Conservation (phyloP, 202 grass and related monocot species). For the Brachypodium distachyon region DNA sequence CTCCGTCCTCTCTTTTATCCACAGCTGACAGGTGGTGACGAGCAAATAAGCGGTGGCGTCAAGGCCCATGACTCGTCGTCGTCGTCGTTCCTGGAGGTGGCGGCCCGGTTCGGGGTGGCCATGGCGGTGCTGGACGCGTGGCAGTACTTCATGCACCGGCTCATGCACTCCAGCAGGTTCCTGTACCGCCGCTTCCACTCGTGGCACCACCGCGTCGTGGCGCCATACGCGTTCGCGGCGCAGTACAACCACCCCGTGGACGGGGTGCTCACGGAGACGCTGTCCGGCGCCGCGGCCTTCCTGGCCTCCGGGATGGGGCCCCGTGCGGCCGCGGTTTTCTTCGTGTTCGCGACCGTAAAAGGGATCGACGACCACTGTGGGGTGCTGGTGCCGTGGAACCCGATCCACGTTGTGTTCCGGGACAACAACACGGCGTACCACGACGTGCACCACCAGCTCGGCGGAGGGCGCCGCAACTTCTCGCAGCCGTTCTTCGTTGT, state of each 20-base stretch:
- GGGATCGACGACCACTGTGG: slow-evolving; percentile 82
- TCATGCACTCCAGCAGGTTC: slow-evolving; percentile 53
- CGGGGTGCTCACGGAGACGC: slow-evolving; percentile 56
- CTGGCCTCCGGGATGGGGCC: slow-evolving; percentile 41
- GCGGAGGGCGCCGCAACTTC: slow-evolving; percentile 50
- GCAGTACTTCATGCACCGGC: slow-evolving; percentile 73
- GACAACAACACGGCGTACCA: slow-evolving; percentile 84
- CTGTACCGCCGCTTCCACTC: slow-evolving; percentile 66
- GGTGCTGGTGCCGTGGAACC: slow-evolving; percentile 58
- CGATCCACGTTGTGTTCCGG: slow-evolving; percentile 34
- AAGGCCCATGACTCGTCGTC: not conserved
- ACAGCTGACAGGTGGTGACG: slow-evolving; percentile 20
- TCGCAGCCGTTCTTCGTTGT: slow-evolving; percentile 63
- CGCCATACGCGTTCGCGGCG: slow-evolving; percentile 72
- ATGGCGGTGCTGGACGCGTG: slow-evolving; percentile 72
- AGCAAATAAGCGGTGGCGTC: not conserved
- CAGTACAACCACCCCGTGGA: slow-evolving; percentile 86
- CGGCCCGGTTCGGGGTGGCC: slow-evolving; percentile 34
- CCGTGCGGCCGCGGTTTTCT: slow-evolving; percentile 23
- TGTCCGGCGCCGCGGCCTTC: slow-evolving; percentile 49
- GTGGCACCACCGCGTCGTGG: slow-evolving; percentile 71
- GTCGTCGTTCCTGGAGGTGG: not conserved
- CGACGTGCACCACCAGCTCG: slow-evolving; percentile 71
- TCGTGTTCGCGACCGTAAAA: slow-evolving; percentile 60
- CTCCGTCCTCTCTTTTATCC: not conserved